phyloP scores from a whole-genome alignment of 495 filamentous ascomycete species.

The Hypoxylon intermedium region DNA sequence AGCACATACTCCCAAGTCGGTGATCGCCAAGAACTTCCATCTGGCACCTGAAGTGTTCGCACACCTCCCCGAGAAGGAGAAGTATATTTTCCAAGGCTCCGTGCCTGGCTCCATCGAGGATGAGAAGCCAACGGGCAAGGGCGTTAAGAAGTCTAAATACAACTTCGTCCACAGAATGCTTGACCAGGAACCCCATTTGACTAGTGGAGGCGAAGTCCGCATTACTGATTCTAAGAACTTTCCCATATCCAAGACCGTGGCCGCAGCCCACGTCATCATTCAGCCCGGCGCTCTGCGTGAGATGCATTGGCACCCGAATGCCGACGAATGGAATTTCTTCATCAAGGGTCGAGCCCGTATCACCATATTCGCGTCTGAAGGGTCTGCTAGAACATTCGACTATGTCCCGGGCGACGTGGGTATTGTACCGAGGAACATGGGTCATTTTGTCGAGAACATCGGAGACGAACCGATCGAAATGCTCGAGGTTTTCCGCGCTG shows the following conservation, averaged over 20 bases:
- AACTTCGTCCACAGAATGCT: slow-evolving; percentile 70
- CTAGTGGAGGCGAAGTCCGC: slow-evolving; percentile 64
- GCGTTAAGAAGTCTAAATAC: slow-evolving; percentile 64
- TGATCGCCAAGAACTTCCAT: slow-evolving; percentile 71
- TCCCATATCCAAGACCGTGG: slow-evolving; percentile 67
- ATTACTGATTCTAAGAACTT: slow-evolving; percentile 74
- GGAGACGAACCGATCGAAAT: slow-evolving; percentile 66
- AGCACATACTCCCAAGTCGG: slow-evolving; percentile 68
- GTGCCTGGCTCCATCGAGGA: slow-evolving; percentile 56
- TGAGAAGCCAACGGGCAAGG: slow-evolving; percentile 52
- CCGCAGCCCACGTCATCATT: slow-evolving; percentile 66
- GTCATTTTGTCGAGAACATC: slow-evolving; percentile 69
- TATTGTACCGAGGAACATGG: slow-evolving; percentile 66
- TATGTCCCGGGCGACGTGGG: slow-evolving; percentile 64
- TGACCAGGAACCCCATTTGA: slow-evolving; percentile 59
- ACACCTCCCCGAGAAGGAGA: slow-evolving; percentile 63
- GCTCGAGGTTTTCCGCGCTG: slow-evolving; percentile 65
- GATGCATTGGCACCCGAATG: slow-evolving; percentile 66
- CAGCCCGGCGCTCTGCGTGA: slow-evolving; percentile 65
- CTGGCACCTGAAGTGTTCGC: slow-evolving; percentile 64
- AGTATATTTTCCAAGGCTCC: slow-evolving; percentile 73
- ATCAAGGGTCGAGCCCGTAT: slow-evolving; percentile 58
- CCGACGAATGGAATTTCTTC: slow-evolving; percentile 66
- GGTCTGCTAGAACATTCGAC: slow-evolving; percentile 56
- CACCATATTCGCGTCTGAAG: slow-evolving; percentile 59